Percentiles rank a stretch among this genome's conserved stretches.
Conservation (phyloP, 495 filamentous ascomycete genomes). For the Daldinia grandis region DNA sequence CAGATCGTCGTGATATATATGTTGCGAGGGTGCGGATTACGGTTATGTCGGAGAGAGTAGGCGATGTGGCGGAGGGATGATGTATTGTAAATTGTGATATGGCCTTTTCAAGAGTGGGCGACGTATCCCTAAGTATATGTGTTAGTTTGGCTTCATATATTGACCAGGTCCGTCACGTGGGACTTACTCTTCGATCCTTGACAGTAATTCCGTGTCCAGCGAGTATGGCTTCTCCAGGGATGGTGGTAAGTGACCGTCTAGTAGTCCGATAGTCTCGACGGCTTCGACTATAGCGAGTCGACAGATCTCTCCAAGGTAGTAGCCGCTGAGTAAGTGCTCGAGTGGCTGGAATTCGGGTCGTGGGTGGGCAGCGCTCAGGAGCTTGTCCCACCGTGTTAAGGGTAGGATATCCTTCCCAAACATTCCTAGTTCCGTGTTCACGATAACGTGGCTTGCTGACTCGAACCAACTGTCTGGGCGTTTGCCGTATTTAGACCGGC, state of each 20-base stretch:
- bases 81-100: slow-evolving; percentile 48
- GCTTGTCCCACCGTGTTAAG: slow-evolving; percentile 75
- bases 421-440: slow-evolving; percentile 91
- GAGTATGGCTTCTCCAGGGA: slow-evolving; percentile 62
- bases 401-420: slow-evolving; percentile 74
- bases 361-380: slow-evolving; percentile 68
- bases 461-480: slow-evolving; percentile 65
- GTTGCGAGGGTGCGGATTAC: slow-evolving; percentile 62
- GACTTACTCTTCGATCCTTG: slow-evolving; percentile 66
- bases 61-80: slow-evolving; percentile 56
- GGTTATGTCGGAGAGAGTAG: slow-evolving; percentile 58
- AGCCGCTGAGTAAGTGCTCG: slow-evolving; percentile 83
- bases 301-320: slow-evolving; percentile 84
- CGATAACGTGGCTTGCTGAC: slow-evolving; percentile 64
- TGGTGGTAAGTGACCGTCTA: slow-evolving; percentile 65
- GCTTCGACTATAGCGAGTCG: slow-evolving; percentile 74
- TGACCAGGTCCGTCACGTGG: neutral
- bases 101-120: slow-evolving; percentile 45
- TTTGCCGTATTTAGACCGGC: slow-evolving; percentile 57
- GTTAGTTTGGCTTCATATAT: slow-evolving; percentile 28
- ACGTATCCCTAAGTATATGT: slow-evolving; percentile 45
- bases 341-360: slow-evolving; percentile 85
- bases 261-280: slow-evolving; percentile 60
- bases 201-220: slow-evolving; percentile 68
- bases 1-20: slow-evolving; percentile 67